Evolutionary conservation across 78 protist genomes (phyloP).

Genomic region (Dictyostelium brefeldianum): DNA sequence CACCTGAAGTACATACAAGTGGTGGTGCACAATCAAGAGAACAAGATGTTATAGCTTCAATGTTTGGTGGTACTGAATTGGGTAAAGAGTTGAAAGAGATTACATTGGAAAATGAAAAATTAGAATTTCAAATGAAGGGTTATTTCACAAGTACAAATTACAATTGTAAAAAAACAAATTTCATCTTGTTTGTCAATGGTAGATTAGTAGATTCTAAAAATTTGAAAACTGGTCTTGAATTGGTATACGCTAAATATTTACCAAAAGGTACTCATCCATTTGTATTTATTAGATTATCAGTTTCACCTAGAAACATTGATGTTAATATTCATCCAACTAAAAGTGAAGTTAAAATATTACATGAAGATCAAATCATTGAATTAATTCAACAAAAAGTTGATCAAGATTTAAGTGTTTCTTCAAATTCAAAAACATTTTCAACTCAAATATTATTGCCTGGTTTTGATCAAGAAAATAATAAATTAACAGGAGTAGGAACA

Average conservation of each 20-base stretch:
- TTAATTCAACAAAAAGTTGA: constrained; percentile 58
- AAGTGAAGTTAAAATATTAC: constrained; percentile 55
- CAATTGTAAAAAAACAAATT: constrained; percentile 53
- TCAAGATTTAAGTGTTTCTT: constrained; percentile 25
- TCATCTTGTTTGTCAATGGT: constrained; percentile 94
- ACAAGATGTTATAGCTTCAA: constrained; percentile 34
- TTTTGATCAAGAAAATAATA: constrained; percentile 1
- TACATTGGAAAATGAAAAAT: neutral
- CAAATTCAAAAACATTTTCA: constrained; percentile 49
- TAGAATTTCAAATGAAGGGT: constrained; percentile 70
- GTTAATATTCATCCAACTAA: constrained; percentile 99
- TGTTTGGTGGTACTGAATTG: constrained; percentile 89
- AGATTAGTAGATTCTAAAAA: constrained; percentile 93
- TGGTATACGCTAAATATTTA: constrained; percentile 85
- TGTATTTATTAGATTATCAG: constrained; percentile 84
- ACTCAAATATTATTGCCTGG: constrained; percentile 52
- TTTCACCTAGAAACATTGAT: constrained; percentile 92
- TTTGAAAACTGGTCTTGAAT: constrained; percentile 83
- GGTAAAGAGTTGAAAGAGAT: constrained; percentile 78
- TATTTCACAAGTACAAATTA: constrained; percentile 89
- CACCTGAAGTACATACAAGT: constrained; percentile 66
- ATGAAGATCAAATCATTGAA: constrained; percentile 73
- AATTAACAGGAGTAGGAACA: too few relatives aligned
- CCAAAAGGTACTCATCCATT: constrained; percentile 92
- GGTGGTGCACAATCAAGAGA: constrained; percentile 32